Conservation (phyloP, 192 early-diverging fungal genomes). For the Backusella luteola region DNA sequence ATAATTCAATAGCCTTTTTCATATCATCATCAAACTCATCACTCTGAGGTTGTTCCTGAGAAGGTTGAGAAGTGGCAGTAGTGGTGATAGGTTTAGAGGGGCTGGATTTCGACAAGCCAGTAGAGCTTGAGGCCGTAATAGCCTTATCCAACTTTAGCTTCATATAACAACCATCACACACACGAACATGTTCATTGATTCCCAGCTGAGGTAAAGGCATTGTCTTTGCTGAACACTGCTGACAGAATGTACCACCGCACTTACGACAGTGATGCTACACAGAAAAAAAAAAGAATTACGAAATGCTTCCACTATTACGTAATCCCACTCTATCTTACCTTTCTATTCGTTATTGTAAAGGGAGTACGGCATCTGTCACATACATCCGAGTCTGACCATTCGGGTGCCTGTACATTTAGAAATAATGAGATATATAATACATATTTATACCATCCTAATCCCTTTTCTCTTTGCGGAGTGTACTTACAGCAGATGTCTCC, state of each 20-base stretch:
- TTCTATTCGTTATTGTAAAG: conserved; percentile 94
- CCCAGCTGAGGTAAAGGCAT: conserved; percentile 83
- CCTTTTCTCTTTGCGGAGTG: neutral
- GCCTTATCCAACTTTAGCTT: conserved; percentile 48
- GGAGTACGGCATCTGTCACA: conserved; percentile 91
- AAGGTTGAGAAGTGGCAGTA: conserved; percentile 17
- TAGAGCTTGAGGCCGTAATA: neutral
- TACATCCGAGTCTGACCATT: conserved; percentile 93
- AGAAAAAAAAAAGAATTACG: neutral
- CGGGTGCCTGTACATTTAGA: conserved; percentile 68
- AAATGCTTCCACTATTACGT: neutral
- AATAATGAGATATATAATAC: neutral
- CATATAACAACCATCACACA: conserved; percentile 91
- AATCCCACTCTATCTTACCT: conserved; percentile 38
- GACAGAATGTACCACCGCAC: conserved; percentile 93
- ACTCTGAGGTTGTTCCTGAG: conserved; percentile 11
- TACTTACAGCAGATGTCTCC: conserved; percentile 80
- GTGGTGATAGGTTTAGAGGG: neutral
- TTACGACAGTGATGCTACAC: conserved; percentile 92
- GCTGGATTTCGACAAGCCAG: neutral
- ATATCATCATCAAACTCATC: conserved; percentile 88
- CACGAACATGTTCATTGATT: conserved; percentile 87
- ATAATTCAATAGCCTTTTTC: conserved; percentile 89
- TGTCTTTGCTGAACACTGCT: conserved; percentile 88
- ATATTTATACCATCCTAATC: neutral